Percentiles rank a stretch among this genome's conserved stretches.
These are phyloP conservation scores for Wickerhamomyces xylosicus DNA, from an alignment of 805 yeast species.

Conservation along the genomic window DNA sequence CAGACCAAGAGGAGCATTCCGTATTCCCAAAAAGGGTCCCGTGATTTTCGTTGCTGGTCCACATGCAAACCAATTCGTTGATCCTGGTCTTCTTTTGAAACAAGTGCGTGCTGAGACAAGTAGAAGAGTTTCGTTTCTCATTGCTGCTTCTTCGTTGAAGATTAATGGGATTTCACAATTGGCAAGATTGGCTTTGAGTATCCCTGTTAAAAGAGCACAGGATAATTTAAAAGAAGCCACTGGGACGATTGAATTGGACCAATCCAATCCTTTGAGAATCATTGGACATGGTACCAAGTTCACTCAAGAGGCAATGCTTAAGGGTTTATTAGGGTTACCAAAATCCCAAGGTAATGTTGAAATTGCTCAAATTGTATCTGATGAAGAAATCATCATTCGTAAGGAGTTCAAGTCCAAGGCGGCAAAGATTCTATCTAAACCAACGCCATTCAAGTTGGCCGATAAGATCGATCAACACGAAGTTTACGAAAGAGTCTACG, in stretches of 20 bases:
- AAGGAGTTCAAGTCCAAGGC: slow-evolving; percentile 58
- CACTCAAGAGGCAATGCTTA: slow-evolving; percentile 39
- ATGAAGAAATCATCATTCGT: slow-evolving; percentile 56
- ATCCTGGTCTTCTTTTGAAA: slow-evolving; percentile 73
- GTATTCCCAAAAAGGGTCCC: slow-evolving; percentile 63
- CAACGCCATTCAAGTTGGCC: slow-evolving; percentile 61
- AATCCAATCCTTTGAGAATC: slow-evolving; percentile 41
- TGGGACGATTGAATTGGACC: slow-evolving; percentile 55
- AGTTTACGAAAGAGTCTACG: slow-evolving; percentile 78
- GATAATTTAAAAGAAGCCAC: slow-evolving; percentile 62
- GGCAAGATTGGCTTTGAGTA: slow-evolving; percentile 67
- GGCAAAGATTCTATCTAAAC: slow-evolving; percentile 32
- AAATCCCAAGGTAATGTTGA: slow-evolving; percentile 69
- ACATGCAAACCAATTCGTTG: slow-evolving; percentile 87
- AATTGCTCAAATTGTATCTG: slow-evolving; percentile 56
- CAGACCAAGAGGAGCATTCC: slow-evolving; percentile 77
- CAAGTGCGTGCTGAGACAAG: slow-evolving; percentile 61
- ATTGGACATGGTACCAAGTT: slow-evolving; percentile 63
- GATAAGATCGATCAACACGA: slow-evolving; percentile 75
- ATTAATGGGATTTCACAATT: slow-evolving; percentile 62
- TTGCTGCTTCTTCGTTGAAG: slow-evolving; percentile 72
- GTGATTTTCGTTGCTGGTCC: slow-evolving; percentile 94
- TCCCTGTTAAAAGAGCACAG: slow-evolving; percentile 90
- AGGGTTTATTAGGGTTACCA: slow-evolving; percentile 71
- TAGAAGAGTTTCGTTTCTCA: slow-evolving; percentile 67